Evolutionary conservation across 768 basidiomycete genomes (phyloP).

Genomic region (Trametes meyenii): DNA sequence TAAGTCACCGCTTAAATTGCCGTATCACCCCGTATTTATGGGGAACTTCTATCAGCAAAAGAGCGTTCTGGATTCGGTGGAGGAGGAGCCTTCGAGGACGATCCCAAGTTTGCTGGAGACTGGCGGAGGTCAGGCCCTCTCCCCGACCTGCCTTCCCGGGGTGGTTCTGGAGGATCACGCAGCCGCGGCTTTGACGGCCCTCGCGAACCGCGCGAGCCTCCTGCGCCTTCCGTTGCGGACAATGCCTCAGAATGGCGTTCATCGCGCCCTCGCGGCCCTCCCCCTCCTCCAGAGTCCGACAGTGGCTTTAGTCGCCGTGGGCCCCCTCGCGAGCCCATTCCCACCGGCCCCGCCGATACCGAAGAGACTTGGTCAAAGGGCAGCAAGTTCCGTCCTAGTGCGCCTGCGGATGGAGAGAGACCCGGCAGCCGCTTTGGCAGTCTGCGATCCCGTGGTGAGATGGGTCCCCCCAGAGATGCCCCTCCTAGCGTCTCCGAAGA

Average conservation of each 20-base stretch:
- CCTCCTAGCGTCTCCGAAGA: conserved; percentile 49
- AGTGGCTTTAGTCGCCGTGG: conserved; percentile 58
- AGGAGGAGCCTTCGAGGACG: conserved; percentile 56
- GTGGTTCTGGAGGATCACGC: conserved; percentile 44
- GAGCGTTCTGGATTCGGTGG: conserved; percentile 66
- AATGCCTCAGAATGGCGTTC: conserved; percentile 74
- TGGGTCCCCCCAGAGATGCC: conserved; percentile 51
- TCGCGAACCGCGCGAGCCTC: conserved; percentile 43
- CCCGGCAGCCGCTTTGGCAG: conserved; percentile 49
- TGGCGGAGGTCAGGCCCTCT: conserved; percentile 92
- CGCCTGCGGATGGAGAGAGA: conserved; percentile 39
- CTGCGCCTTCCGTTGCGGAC: conserved; percentile 59
- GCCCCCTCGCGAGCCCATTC: conserved; percentile 42
- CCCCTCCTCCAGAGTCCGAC: conserved; percentile 41
- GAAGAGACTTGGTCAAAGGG: conserved; percentile 83
- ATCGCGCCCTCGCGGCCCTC: conserved; percentile 38
- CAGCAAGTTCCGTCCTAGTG: conserved; percentile 66
- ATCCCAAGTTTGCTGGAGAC: conserved; percentile 77
- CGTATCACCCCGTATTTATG: conserved; percentile 17
- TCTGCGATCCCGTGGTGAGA: conserved; percentile 53
- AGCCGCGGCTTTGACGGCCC: conserved; percentile 67
- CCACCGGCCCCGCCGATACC: conserved; percentile 60
- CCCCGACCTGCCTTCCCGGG: conserved; percentile 64
- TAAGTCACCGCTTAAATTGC: conserved; percentile 47
- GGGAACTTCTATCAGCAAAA: conserved; percentile 56